Base-by-base conservation (phyloP, 2,329 filamentous ascomycete genomes). In the Diplodia sapinea region DNA sequence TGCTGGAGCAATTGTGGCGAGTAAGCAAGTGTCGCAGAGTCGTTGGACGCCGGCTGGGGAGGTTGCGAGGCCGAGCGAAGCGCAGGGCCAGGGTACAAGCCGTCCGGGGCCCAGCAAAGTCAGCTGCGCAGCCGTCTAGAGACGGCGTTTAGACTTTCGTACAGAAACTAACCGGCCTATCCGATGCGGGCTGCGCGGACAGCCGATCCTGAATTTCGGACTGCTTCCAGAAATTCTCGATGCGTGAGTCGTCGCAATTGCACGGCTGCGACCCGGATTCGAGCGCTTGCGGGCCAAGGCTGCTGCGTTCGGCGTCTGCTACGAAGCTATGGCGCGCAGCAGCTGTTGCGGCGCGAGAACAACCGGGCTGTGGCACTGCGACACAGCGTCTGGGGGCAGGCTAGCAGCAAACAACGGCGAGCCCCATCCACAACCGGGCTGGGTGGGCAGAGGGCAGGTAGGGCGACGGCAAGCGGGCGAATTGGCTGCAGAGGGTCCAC, bases 121-220 rank as follows among this genome's bases (percentile, higher is more conserved):
- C 63, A 65, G 63, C 63, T 65, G 63, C 63, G 51, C 63, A 56
- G 63, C 50, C 51, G 63, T 65, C 63, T 65, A 33, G 50, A 47
- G 63, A 56, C 33, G 51, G 63, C 57, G 57, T 49, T 62, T 62
- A 62, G 57, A 43, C 40, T 62, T 62, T 62, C 40, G 57, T 33
- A 33, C 51, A 56, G 50, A 47, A 65, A 54, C 38, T 47, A 65
- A 52, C 63, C 63, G 63, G 63, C 49, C 50, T 65, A 56, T 65
- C 63, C 63, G 63, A 47, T 56, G 51, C 62, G 47, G 50, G 50
- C 62, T 59, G 43, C 56, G 40, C 23, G 36, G 20, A 26, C 62
- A 47, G 49, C 29, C 50, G 62, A 65, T 65, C 62, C 62, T 52
- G 62, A 55, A 65, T 65, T 65, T 43, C 50, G 50, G 50, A 59